These are phyloP conservation scores for Phialocephala subalpina DNA, from an alignment of 2,329 filamentous ascomycete species.

Conservation along the genomic window DNA sequence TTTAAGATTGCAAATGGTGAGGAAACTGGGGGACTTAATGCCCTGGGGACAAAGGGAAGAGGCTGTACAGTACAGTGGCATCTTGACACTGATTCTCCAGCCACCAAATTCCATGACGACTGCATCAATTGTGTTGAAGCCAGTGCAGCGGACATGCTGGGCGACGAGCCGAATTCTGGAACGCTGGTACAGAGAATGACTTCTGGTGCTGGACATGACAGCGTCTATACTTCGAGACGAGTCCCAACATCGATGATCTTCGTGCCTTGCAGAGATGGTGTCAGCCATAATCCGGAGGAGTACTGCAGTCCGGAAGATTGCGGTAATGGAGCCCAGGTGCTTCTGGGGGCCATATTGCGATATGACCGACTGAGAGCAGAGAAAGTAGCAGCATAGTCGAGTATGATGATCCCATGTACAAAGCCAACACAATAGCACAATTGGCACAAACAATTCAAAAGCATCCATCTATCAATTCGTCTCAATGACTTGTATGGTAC, in stretches of 20 bases:
- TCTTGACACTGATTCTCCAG: slow-evolving; percentile 68
- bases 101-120: slow-evolving; percentile 70
- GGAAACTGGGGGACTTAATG: slow-evolving; percentile 56
- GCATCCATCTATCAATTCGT: slow-evolving; percentile 39
- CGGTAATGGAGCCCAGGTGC: slow-evolving; percentile 59
- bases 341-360: slow-evolving; percentile 52
- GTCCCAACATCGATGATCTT: slow-evolving; percentile 73
- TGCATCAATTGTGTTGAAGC: slow-evolving; percentile 72
- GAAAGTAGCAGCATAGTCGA: slow-evolving; percentile 26
- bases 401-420: neutral
- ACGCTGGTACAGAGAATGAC: slow-evolving; percentile 61
- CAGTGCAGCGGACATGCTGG: slow-evolving; percentile 64
- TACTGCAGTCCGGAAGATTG: slow-evolving; percentile 68
- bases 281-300: slow-evolving; percentile 71
- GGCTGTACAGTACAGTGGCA: slow-evolving; percentile 64
- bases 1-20: slow-evolving; percentile 64
- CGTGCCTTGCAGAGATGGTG: slow-evolving; percentile 67
- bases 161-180: slow-evolving; percentile 54
- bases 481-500: slow-evolving; percentile 43
- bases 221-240: slow-evolving; percentile 64
- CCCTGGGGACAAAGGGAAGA: slow-evolving; percentile 53
- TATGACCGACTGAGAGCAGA: slow-evolving; percentile 46
- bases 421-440: slow-evolving; percentile 8
- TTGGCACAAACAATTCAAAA: slow-evolving; percentile 14
- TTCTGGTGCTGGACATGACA: slow-evolving; percentile 72